Evolutionary conservation across 345 rosid species (phyloP), one percentile per base, ranked within the genome.

Genomic region (Kandelia obovata): DNA sequence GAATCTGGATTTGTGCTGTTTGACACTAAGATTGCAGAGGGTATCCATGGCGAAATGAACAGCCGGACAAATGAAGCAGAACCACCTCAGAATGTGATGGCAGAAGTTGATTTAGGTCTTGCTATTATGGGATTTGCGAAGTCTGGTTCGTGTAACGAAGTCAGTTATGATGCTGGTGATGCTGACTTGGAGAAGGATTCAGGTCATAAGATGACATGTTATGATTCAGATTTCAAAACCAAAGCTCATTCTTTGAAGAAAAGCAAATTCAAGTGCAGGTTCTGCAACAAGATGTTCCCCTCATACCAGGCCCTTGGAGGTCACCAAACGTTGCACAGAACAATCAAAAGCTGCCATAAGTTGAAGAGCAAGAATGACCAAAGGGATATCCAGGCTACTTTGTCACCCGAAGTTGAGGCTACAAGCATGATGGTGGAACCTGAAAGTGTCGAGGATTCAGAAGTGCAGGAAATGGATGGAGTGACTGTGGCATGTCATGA

Each of bases 231-330:
- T 53, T 46, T 58, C 53, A 79, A 63, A 47, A 32, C 17, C 30
- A 46, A 25, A 10, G 63, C 70, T 27, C 64, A 67, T 60, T 65
- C 59, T 28, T 39, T 25, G 67, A 70, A 53, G 31, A 64, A 13
- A 66, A 63, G 58, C 64, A 65, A 73, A 35, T 80, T 72, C 75
- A 70, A 61, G 61, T 86, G 96, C 70, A 81, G 63, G 73, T 59
- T 76, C 79, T 89, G 96, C 80, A 75, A 64, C 75, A 86, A 78
- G 75, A 69, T 61, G 26, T 86, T 85, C 77, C 64, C 59, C 53
- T 79, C 85, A 59, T 64, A 81, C 35, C 88, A 81, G 73, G 86
- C 92, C 10, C 84, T 87, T 69, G 92, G 88, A 31, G 90, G 96
- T 60, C 92, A 87, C 73, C 88, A 82, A 70, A 87, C 85, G 60